Conservation (phyloP, 768 basidiomycete genomes). For the Pleurotus giganteus region DNA sequence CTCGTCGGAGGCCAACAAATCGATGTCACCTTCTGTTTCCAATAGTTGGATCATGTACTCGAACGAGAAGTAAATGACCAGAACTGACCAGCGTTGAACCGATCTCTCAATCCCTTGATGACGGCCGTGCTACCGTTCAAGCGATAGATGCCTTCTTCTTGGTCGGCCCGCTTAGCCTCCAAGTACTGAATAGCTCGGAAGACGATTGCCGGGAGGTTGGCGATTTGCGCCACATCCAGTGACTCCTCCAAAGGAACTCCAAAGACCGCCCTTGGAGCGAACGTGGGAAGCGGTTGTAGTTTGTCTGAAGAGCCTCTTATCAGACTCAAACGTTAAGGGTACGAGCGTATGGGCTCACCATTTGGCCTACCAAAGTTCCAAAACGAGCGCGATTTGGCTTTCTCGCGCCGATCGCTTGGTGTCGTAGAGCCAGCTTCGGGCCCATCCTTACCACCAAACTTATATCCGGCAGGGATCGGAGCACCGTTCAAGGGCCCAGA, state of each 20-base stretch:
- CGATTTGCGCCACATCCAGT: constrained; percentile 85
- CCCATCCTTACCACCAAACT: constrained; percentile 79
- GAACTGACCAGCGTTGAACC: constrained; percentile 81
- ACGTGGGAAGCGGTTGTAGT: constrained; percentile 32
- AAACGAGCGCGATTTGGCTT: constrained; percentile 90
- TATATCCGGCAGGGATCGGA: constrained; percentile 85
- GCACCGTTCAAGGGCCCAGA: constrained; percentile 85
- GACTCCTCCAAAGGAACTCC: constrained; percentile 86
- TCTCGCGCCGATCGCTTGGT: constrained; percentile 75
- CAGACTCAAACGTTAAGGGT: constrained; percentile 11
- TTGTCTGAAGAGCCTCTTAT: constrained; percentile 16
- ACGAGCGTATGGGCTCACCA: constrained; percentile 29
- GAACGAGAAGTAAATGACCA: constrained; percentile 11
- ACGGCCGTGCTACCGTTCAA: constrained; percentile 93
- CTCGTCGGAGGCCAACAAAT: constrained; percentile 84
- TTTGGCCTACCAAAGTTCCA: constrained; percentile 84
- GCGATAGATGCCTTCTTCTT: constrained; percentile 97
- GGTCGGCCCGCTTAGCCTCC: constrained; percentile 89
- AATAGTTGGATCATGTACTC: constrained; percentile 8
- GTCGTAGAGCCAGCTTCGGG: constrained; percentile 34
- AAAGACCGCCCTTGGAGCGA: constrained; percentile 75
- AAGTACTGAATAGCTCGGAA: constrained; percentile 96
- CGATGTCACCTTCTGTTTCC: constrained; percentile 87
- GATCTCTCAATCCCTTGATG: constrained; percentile 89
- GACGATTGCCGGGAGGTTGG: constrained; percentile 88